A percentile compares a stretch with the other conserved stretches of the same genome.
Conservation (phyloP, 148 eudicot species). For the Vaccinium myrtillus region DNA sequence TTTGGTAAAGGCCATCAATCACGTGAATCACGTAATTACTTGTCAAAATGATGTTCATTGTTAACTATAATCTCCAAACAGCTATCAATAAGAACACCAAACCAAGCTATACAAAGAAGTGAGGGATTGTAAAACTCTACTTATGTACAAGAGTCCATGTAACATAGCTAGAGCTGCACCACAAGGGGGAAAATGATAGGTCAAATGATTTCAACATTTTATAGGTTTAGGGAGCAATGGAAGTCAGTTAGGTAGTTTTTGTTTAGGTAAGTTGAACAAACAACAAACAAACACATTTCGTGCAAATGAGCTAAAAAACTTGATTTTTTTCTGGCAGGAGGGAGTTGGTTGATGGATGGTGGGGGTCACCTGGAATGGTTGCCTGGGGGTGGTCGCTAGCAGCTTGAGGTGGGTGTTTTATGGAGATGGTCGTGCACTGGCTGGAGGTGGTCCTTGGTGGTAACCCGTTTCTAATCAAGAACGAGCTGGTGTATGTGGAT, state of each 20-base stretch:
- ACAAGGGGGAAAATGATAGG: neutral
- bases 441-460: no score
- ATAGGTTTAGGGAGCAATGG: neutral
- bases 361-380: neutral
- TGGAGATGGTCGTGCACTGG: no score
- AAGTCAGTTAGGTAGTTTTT: neutral
- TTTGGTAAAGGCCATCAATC: neutral
- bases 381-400: neutral
- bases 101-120: neutral
- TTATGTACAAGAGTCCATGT: neutral
- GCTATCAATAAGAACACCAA: neutral
- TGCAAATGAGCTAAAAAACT: neutral
- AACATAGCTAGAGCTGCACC: neutral
- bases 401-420: neutral
- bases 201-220: neutral
- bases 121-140: neutral
- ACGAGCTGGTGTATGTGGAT: no score
- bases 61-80: neutral
- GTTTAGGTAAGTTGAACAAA: neutral
- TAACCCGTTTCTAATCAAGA: no score
- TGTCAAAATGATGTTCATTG: neutral
- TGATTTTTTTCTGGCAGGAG: constrained; percentile 1
- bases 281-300: neutral
- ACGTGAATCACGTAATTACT: neutral
- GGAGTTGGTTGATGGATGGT: neutral